Evolutionary conservation across 768 basidiomycete genomes (phyloP).

Genomic region (Lactifluus hygrophoroides): DNA sequence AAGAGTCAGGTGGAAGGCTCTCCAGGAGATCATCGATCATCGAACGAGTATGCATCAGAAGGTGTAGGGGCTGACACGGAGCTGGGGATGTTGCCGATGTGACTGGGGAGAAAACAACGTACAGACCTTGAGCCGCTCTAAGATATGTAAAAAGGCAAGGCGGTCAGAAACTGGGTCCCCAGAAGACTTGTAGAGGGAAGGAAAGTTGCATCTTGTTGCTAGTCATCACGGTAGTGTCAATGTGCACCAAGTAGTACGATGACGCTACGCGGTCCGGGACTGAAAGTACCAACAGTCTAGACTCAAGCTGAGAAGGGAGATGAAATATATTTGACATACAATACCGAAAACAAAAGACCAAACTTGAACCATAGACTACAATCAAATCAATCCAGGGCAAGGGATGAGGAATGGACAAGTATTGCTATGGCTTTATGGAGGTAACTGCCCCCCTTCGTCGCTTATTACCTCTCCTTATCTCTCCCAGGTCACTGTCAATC

Average conservation of each 20-base stretch:
- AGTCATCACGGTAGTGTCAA: neutral
- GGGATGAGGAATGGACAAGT: neutral
- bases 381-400: neutral
- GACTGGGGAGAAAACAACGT: neutral
- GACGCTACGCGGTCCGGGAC: no score
- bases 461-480: constrained; percentile 72
- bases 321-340: neutral
- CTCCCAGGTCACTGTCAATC: constrained; percentile 65
- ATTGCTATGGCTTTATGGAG: constrained; percentile 19
- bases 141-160: constrained; percentile 83
- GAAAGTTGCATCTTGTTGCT: constrained; percentile 38
- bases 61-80: neutral
- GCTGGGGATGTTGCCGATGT: neutral
- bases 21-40: neutral
- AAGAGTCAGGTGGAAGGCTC: constrained; percentile 10
- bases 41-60: neutral
- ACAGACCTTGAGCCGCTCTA: constrained; percentile 79
- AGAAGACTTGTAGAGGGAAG: constrained; percentile 47
- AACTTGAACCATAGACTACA: neutral
- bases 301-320: neutral
- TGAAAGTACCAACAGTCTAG: no score
- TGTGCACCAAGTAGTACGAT: no score
- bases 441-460: constrained; percentile 36
- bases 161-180: constrained; percentile 54
- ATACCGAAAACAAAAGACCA: neutral